Conservation (phyloP, 1,284 basidiomycete genomes). For the Papiliotrema terrestris region DNA sequence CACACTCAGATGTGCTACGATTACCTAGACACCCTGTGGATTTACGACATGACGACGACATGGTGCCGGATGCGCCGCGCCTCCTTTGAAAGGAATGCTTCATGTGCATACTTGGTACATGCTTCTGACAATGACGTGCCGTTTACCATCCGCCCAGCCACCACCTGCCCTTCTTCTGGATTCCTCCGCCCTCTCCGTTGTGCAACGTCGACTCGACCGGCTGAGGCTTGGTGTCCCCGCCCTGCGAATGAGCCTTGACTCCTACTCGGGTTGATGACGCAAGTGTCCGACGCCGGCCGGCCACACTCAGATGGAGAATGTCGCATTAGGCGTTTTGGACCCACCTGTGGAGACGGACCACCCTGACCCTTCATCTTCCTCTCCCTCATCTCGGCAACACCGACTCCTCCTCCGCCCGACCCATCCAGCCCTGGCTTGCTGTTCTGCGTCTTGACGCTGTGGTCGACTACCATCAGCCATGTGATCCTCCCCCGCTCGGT, state of each 20-base stretch:
- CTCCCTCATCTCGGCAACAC: conserved; percentile 44
- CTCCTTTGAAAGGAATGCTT: not conserved
- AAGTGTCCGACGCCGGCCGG: not conserved
- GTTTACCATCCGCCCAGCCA: conserved; percentile 24
- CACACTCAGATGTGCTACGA: too few relatives aligned
- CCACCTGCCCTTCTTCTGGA: conserved; percentile 16
- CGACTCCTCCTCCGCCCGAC: conserved; percentile 29
- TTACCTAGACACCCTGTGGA: too few relatives aligned
- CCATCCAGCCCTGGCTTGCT: conserved; percentile 29
- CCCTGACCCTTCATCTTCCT: conserved; percentile 38
- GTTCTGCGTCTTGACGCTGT: conserved; percentile 19
- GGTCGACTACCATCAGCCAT: conserved; percentile 22
- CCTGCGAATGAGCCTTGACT: conserved; percentile 11
- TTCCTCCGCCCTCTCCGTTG: conserved; percentile 21
- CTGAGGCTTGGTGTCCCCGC: conserved; percentile 27
- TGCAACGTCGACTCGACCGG: conserved; percentile 13
- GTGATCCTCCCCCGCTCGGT: too few relatives aligned
- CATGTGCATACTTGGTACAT: not conserved
- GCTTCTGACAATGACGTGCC: not conserved
- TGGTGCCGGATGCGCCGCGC: too few relatives aligned
- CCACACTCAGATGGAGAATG: not conserved
- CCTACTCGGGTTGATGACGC: not conserved
- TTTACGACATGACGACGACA: too few relatives aligned
- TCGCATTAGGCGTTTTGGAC: conserved; percentile 1
- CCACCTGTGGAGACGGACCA: conserved; percentile 32